Evolutionary conservation across 768 basidiomycete species (phyloP).

Genomic region (Suillus subalutaceus): DNA sequence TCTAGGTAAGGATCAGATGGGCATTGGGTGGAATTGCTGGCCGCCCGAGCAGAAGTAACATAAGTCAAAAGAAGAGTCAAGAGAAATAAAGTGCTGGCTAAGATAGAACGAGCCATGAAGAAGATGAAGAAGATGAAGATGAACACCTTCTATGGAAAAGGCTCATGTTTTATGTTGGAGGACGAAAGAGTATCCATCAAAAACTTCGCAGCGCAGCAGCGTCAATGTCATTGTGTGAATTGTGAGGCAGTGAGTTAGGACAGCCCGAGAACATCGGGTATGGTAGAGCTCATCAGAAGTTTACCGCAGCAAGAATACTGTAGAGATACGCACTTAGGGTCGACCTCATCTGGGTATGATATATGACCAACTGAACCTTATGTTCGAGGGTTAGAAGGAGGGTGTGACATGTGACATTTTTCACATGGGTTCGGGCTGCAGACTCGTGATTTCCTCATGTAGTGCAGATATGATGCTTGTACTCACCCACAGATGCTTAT

Average conservation of each 20-base stretch:
- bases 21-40: slow-evolving; percentile 7
- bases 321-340: too few relatives aligned
- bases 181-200: too few relatives aligned
- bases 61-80: slow-evolving; percentile 9
- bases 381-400: too few relatives aligned
- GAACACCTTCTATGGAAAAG: background rate
- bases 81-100: background rate
- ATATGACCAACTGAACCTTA: too few relatives aligned
- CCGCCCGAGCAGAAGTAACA: slow-evolving; percentile 6
- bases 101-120: background rate
- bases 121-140: background rate
- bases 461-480: too few relatives aligned
- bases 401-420: too few relatives aligned
- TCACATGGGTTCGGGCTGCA: too few relatives aligned
- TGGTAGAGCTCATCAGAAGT: background rate
- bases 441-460: too few relatives aligned
- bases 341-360: too few relatives aligned
- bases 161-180: background rate
- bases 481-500: too few relatives aligned
- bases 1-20: slow-evolving; percentile 47
- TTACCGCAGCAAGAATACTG: background rate
- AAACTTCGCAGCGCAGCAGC: background rate
- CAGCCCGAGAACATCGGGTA: background rate
- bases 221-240: background rate
- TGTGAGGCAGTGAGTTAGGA: background rate